These are phyloP conservation scores for Hymenoscyphus occultus DNA, from an alignment of 2,329 filamentous ascomycete genomes.

Conservation along the genomic window DNA sequence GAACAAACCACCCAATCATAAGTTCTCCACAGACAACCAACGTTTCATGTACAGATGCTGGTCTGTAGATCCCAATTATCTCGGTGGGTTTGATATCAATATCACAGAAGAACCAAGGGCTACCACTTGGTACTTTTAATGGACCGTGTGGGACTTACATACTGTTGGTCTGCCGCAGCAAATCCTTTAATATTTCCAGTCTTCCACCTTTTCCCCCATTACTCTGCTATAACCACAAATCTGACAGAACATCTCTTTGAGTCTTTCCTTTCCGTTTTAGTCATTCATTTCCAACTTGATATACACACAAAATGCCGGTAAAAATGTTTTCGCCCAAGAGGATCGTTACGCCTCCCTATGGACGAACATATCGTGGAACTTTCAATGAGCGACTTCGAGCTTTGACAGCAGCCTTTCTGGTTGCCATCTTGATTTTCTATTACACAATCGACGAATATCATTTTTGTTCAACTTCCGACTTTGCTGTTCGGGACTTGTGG, in stretches of 20 bases:
- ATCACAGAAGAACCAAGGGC: not conserved
- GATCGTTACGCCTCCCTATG: not conserved
- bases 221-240: not conserved
- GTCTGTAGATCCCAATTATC: not conserved
- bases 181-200: not conserved
- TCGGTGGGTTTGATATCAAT: not conserved
- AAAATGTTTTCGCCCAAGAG: not conserved
- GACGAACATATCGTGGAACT: not conserved
- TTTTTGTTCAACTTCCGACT: not conserved
- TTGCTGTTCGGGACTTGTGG: not conserved
- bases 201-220: not conserved
- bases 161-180: slow-evolving; percentile 3
- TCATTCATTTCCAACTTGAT: not conserved
- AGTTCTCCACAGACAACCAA: not conserved
- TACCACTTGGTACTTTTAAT: not conserved
- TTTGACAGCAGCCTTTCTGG: slow-evolving; percentile 2
- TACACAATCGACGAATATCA: not conserved
- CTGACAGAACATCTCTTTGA: not conserved
- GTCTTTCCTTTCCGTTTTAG: not conserved
- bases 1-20: not conserved
- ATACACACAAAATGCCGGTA: not conserved
- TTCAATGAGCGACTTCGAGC: not conserved
- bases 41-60: not conserved
- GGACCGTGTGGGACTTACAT: not conserved
- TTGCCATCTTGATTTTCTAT: not conserved